phyloP scores from a whole-genome alignment of 768 basidiomycete genomes.

The Russula olivacea region DNA sequence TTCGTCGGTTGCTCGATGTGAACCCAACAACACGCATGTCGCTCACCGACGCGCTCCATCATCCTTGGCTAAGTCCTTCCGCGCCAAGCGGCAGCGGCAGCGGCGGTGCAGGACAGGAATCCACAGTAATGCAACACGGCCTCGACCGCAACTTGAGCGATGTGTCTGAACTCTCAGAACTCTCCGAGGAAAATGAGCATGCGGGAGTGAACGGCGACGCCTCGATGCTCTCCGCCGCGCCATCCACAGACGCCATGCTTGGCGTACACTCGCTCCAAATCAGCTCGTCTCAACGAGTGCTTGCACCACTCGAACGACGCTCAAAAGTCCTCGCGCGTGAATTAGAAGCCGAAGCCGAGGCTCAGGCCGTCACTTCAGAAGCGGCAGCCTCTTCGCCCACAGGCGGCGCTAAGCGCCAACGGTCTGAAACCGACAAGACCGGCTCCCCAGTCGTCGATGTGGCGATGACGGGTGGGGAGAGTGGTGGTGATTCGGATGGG shows the following conservation, averaged over 20 bases:
- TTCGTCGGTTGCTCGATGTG: conserved; percentile 54
- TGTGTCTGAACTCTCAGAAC: conserved; percentile 10
- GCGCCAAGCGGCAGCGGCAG: neutral
- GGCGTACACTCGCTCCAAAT: conserved; percentile 13
- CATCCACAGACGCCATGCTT: conserved; percentile 10
- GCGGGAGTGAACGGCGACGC: neutral
- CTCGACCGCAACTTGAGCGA: conserved; percentile 6
- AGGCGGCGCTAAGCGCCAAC: neutral
- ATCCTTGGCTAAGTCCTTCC: conserved; percentile 63
- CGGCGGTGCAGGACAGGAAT: neutral
- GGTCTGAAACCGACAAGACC: neutral
- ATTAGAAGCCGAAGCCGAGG: conserved; percentile 10
- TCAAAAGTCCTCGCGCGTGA: conserved; percentile 23
- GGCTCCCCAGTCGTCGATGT: neutral
- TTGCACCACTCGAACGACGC: conserved; percentile 20
- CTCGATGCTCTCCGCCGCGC: conserved; percentile 21
- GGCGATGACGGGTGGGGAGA: conserved; percentile 7
- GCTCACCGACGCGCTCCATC: conserved; percentile 56
- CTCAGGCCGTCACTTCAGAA: neutral
- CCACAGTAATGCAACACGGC: neutral
- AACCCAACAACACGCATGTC: conserved; percentile 68
- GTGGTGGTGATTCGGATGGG: neutral
- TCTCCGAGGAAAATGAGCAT: neutral
- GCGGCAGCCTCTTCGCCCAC: neutral
- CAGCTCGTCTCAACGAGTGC: neutral